Conservation (phyloP, 148 eudicot species). For the Vaccinium myrtillus region DNA sequence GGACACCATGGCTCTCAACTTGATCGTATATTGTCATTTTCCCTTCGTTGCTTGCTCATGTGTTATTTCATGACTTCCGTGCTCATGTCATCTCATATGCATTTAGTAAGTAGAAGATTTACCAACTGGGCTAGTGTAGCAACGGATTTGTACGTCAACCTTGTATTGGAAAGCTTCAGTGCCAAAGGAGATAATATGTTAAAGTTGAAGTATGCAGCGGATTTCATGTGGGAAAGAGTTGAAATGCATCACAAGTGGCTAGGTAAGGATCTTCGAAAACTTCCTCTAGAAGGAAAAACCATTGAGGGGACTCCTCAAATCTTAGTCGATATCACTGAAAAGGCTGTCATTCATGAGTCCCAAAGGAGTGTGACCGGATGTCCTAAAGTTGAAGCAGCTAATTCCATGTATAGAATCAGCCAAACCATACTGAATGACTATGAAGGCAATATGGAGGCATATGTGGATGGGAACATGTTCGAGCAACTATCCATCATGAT, state of each 20-base stretch:
- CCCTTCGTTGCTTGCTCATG: too few relatives aligned
- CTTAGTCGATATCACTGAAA: background rate
- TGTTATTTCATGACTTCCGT: too few relatives aligned
- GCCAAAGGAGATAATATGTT: background rate
- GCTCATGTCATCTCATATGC: too few relatives aligned
- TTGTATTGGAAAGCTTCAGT: constrained; percentile 3
- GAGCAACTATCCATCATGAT: constrained; percentile 11
- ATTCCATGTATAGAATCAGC: background rate
- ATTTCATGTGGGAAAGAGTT: constrained; percentile 2
- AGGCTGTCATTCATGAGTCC: background rate
- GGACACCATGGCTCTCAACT: too few relatives aligned
- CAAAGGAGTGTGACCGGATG: background rate
- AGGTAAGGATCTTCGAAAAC: background rate
- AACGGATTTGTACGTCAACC: background rate
- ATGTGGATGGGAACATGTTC: background rate
- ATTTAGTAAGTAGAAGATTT: too few relatives aligned
- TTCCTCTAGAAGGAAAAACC: background rate
- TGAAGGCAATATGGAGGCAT: background rate
- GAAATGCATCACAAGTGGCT: background rate
- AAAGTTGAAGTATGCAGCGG: background rate
- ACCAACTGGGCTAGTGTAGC: too few relatives aligned
- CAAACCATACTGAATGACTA: background rate
- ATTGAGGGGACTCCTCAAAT: background rate
- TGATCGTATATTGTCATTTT: too few relatives aligned
- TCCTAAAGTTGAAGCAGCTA: background rate